Evolutionary conservation across 2,329 filamentous ascomycete species (phyloP), one percentile per base, ranked within the genome.

Genomic region (Penicillium freii): DNA sequence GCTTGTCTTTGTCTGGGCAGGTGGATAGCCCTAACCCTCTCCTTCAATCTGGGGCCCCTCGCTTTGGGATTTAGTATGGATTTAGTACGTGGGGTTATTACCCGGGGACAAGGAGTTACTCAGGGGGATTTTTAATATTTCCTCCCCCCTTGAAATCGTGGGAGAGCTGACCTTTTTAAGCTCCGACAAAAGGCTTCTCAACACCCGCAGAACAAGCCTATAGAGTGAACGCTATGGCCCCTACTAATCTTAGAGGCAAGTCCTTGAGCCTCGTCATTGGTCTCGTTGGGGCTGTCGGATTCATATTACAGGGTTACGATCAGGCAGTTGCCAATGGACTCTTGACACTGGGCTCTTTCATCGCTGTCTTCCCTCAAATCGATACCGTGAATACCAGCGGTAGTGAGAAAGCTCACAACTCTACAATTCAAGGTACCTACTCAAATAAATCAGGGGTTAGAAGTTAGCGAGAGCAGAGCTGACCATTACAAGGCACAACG

Each of bases 311-410:
- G 23, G 61, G 61, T 17, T 63, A 63, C 10, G 61, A 63, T 23
- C 61, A 63, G 45, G 61, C 61, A 33, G 59, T 63, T 25, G 50
- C 57, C 9, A 63, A 63, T 51, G 61, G 61, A 7, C 25, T 63
- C 8, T 51, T 63, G 8, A 63, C 59, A 10, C n/a, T 63, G 31
- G 54, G 51, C 23, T 62, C 61, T 9, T 63, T 63, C 23, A 60
- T 63, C 40, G 39, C 57, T 8, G 34, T 60, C 2, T 63, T 63
- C 13, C 61, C 61, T 21, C 45, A 63, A 31, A 62, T 60, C 38
- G 61, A 63, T 38, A 63, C 61, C 2, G 38, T 62, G 10, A 54
- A 63, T 39, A 62, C 59, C 3, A 46, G 6, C 5, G 61, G 61
- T 4, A 39, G 54, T 15, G 34, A 56, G 19, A 58, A 63, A 34